Evolutionary conservation across 805 yeast species (phyloP), one percentile per base, ranked within the genome.

Genomic region (Hanseniaspora valbyensis): DNA sequence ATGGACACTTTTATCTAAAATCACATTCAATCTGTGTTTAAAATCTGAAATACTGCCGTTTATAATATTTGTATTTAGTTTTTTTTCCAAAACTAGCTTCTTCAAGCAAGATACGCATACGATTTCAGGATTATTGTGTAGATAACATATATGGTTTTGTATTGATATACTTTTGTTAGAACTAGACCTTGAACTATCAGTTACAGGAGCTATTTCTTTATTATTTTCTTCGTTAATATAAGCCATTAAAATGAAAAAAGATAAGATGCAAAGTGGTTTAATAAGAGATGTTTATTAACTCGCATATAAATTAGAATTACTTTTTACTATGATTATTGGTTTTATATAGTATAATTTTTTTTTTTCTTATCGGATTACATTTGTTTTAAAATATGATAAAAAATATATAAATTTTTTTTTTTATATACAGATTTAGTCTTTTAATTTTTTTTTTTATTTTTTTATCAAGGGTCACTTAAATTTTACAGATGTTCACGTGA

Each of bases 61-160:
- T 6, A 40, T 28, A n/a, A 40, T 36, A 24, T 48, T 39, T n/a
- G 26, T 33, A n/a, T 40, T 48, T 0, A 48, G 18, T 33, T 42
- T 24, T 24, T 48, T 48, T 16, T 48, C 51, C 32, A 48, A 19
- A 30, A 48, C 51, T 10, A 39, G 22, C 14, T 39, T 48, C n/a
- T 48, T 48, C 13, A 48, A 14, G n/a, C 51, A 48, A 10, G 37
- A 39, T 3, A 19, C 28, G 21, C 51, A 48, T 28, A 48, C 24
- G 19, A 48, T 28, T 16, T 40, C 51, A 13, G 51, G 12, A n/a
- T 32, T 48, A 22, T 16, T 48, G 25, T 48, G 51, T 26, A 40
- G 14, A 30, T 29, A 32, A 22, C 51, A 48, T 1, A 48, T 16
- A 5, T 25, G 37, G 26, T 48, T 42, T 6, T 40, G 40, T 9